Base-by-base conservation (phyloP, 108 stramenopile species). In the Pseudonitzschia multiseries region DNA sequence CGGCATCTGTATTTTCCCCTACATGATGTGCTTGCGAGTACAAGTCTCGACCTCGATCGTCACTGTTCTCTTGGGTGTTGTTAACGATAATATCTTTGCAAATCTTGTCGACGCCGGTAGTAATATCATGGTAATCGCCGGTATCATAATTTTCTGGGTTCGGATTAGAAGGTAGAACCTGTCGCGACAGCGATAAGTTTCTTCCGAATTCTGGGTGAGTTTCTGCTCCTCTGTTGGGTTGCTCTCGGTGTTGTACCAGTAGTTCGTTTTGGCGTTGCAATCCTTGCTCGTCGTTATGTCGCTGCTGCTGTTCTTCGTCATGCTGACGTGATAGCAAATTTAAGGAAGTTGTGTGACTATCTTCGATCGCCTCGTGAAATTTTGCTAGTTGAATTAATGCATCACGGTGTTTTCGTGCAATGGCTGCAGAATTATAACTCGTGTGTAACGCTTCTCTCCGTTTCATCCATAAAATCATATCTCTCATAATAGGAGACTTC, bases 401-500 rank as follows among this genome's bases (percentile, higher is more conserved):
- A 33, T 62, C 61, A 15, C 61, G 32, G 40, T 33, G 36, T 33
- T 42, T 33, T 4, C 20, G 8, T n/a, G 0, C 22, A 62, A 62
- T 33, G n/a, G 32, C 29, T 62, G 26, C 61, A 22, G 54, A 56
- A 56, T 13, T 56, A 26, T 56, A 24, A 20, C 9, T 12, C 9
- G 9, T 56, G 4, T 56, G 54, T 22, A 56, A 20, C 13, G 21
- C 54, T 62, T 62, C 28, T 20, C 36, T 26, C 1, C 31, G n/a
- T 62, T 62, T 24, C 61, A 62, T 62, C 61, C 32, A 62, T 33
- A 40, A 62, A 31, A 62, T 28, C n/a, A 62, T 33, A 10, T 62
- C 61, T 40, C 5, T 8, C 13, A 33, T 33, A 33, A 62, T 5
- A 31, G 32, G 33, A 14, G 61, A 62, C 20, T 36, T 31, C 20